phyloP scores from a whole-genome alignment of 2,329 filamentous ascomycete species.

The Venturia oleaginea region DNA sequence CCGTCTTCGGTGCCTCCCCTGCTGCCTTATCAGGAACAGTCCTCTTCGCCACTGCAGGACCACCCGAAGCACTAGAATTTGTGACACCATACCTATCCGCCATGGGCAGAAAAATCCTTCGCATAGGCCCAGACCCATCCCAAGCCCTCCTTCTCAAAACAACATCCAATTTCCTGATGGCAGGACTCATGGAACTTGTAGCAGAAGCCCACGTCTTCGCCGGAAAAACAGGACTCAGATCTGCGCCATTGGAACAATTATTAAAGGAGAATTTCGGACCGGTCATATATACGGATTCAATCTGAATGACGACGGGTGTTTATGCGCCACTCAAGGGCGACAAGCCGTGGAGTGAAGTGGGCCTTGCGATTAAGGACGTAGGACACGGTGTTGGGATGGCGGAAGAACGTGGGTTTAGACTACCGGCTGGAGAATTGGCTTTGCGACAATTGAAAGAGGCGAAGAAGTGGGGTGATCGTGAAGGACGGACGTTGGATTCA shows the following conservation, averaged over 20 bases:
- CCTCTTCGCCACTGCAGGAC: constrained; percentile 39
- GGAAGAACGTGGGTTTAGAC: constrained; percentile 27
- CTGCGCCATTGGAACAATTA: constrained; percentile 34
- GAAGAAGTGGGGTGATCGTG: constrained; percentile 28
- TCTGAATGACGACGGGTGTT: constrained; percentile 22
- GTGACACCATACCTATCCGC: constrained; percentile 34
- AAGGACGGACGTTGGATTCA: constrained; percentile 36
- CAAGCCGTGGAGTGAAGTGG: constrained; percentile 40
- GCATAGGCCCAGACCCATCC: constrained; percentile 34
- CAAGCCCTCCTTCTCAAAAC: constrained; percentile 42
- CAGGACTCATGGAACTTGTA: constrained; percentile 41
- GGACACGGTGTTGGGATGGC: constrained; percentile 40
- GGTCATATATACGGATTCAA: constrained; percentile 21
- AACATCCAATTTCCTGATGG: constrained; percentile 41
- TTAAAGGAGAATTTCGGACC: constrained; percentile 27
- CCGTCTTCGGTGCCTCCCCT: constrained; percentile 44
- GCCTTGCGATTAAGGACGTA: constrained; percentile 45
- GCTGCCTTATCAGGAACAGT: constrained; percentile 39
- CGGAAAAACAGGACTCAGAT: constrained; percentile 35
- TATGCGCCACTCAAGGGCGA: constrained; percentile 23
- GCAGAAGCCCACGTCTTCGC: constrained; percentile 43
- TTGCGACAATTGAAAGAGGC: constrained; percentile 37
- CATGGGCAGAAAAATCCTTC: constrained; percentile 35
- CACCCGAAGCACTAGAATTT: constrained; percentile 25
- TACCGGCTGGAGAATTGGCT: constrained; percentile 37